phyloP scores from a whole-genome alignment of 2,329 filamentous ascomycete genomes.

The Verticillium zaregamsianum region DNA sequence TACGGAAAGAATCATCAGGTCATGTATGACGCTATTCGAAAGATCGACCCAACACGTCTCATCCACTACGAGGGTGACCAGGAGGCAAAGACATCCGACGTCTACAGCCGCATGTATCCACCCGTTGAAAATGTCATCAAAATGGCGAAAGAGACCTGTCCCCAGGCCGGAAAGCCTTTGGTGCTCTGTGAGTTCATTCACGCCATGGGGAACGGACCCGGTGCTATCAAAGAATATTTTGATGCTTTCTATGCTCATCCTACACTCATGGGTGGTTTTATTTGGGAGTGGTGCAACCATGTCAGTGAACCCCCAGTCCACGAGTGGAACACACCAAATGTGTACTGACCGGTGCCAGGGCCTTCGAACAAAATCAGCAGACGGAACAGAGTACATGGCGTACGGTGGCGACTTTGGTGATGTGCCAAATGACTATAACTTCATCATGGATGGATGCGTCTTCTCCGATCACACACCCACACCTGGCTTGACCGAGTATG shows the following conservation, averaged over 20 bases:
- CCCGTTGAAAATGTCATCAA: conserved; percentile 38
- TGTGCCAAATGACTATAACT: conserved; percentile 53
- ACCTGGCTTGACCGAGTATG: conserved; percentile 49
- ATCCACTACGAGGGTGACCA: conserved; percentile 64
- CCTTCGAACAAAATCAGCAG: conserved; percentile 35
- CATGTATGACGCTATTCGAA: conserved; percentile 62
- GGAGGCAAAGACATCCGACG: conserved; percentile 53
- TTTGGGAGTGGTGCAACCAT: conserved; percentile 63
- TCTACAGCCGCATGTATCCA: conserved; percentile 64
- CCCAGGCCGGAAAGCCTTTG: conserved; percentile 46
- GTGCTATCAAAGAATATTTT: conserved; percentile 64
- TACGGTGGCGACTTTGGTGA: conserved; percentile 62
- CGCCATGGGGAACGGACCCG: conserved; percentile 71
- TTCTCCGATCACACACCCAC: conserved; percentile 43
- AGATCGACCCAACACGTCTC: conserved; percentile 50
- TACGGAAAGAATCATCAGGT: conserved; percentile 63
- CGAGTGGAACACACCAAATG: conserved; percentile 15
- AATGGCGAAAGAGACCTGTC: conserved; percentile 33
- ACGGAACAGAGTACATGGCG: conserved; percentile 43
- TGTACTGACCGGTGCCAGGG: conserved; percentile 17
- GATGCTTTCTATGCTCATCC: conserved; percentile 55
- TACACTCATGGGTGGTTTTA: conserved; percentile 54
- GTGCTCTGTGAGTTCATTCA: conserved; percentile 52
- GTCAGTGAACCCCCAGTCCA: conserved; percentile 20
- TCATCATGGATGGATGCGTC: conserved; percentile 53